phyloP scores from a whole-genome alignment of 2,329 filamentous ascomycete species.

The Aspergillus arachidicola region DNA sequence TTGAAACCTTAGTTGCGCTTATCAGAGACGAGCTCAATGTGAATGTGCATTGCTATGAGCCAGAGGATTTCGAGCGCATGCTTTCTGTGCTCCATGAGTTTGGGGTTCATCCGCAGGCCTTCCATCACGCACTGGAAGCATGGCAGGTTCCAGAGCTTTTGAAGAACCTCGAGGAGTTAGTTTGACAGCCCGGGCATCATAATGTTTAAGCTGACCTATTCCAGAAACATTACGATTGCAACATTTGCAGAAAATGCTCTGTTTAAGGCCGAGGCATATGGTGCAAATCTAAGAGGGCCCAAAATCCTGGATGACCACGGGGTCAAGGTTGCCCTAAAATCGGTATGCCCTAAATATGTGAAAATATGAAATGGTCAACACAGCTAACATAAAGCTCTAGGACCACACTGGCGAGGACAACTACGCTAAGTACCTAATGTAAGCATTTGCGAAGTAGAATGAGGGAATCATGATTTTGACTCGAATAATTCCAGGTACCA shows the following conservation, averaged over 20 bases:
- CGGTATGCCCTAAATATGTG: constrained; percentile 43
- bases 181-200: neutral
- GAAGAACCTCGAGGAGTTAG: neutral
- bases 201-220: neutral
- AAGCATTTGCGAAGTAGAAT: constrained; percentile 10
- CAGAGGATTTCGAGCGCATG: constrained; percentile 69
- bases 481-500: constrained; percentile 49
- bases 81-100: constrained; percentile 66
- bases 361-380: neutral
- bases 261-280: constrained; percentile 69
- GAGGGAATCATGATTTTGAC: neutral
- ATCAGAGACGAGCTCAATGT: constrained; percentile 69
- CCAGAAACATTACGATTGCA: constrained; percentile 52
- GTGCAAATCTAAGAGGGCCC: constrained; percentile 66
- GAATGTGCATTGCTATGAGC: constrained; percentile 73
- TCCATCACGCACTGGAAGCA: constrained; percentile 71
- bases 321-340: constrained; percentile 71
- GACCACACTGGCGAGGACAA: constrained; percentile 11
- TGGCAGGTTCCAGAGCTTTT: constrained; percentile 65
- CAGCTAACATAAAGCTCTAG: neutral
- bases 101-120: constrained; percentile 65
- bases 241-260: constrained; percentile 73
- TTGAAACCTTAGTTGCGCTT: constrained; percentile 65
- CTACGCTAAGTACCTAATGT: constrained; percentile 21
- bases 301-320: constrained; percentile 67